Percentiles rank a stretch among this genome's conserved stretches.
Conservation (phyloP, 768 basidiomycete species). For the Myochromella boudieri region DNA sequence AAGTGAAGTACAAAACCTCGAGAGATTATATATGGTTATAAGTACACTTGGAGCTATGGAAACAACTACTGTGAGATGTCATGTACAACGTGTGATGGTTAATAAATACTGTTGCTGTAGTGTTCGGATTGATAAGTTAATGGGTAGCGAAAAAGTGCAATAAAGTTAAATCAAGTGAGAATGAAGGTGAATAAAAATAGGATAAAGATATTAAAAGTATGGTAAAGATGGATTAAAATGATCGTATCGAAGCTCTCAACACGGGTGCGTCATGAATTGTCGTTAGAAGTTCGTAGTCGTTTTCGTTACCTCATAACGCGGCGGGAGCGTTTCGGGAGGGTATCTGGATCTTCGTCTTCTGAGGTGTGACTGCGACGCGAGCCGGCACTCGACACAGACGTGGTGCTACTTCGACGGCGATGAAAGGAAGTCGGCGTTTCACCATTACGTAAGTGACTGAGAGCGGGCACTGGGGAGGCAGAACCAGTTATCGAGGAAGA, state of each 20-base stretch:
- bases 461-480: slow-evolving; percentile 4
- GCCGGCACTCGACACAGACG: slow-evolving; percentile 40
- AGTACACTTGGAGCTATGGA: slow-evolving; percentile 6
- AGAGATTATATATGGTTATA: slow-evolving; percentile 4
- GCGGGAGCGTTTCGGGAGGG: slow-evolving; percentile 31
- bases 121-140: too few species aligned
- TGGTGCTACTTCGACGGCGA: slow-evolving; percentile 36
- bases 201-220: slow-evolving; percentile 14
- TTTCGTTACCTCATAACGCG: slow-evolving; percentile 15
- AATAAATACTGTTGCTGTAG: too few species aligned
- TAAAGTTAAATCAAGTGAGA: background rate
- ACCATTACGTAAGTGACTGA: slow-evolving; percentile 4
- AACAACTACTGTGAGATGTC: background rate
- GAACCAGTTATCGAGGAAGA: slow-evolving; percentile 23
- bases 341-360: slow-evolving; percentile 27
- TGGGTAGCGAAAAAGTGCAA: background rate
- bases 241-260: background rate
- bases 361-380: slow-evolving; percentile 40
- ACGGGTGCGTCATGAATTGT: background rate
- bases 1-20: too few species aligned
- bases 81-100: too few species aligned
- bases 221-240: slow-evolving; percentile 4
- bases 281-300: background rate
- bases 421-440: slow-evolving; percentile 23
- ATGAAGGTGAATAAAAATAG: slow-evolving; percentile 9